Evolutionary conservation across 148 eudicot genomes (phyloP).

Genomic region (Selenicereus undatus): DNA sequence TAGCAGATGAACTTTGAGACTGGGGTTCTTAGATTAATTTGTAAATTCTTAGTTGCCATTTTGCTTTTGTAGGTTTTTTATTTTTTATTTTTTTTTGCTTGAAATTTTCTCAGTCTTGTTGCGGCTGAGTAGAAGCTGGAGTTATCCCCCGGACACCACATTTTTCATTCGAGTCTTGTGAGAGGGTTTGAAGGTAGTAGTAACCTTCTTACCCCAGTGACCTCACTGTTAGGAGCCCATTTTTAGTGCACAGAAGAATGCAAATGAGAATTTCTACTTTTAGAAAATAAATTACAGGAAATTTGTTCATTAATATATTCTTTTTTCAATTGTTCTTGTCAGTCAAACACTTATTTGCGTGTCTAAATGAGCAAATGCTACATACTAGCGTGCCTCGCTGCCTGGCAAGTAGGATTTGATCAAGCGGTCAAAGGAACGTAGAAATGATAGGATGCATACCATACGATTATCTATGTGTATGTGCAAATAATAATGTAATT

Average conservation of each 20-base stretch:
- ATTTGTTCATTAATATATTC: neutral
- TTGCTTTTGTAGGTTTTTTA: constrained; percentile 8
- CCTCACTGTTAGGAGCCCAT: constrained; percentile 22
- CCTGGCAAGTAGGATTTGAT: too few species aligned
- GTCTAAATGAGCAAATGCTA: too few species aligned
- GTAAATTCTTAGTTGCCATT: constrained; percentile 26
- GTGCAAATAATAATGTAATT: too few species aligned
- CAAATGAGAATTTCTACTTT: constrained; percentile 9
- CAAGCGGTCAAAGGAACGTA: too few species aligned
- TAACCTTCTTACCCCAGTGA: constrained; percentile 7
- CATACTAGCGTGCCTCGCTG: too few species aligned
- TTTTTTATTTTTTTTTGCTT: neutral
- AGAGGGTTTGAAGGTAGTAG: constrained; percentile 3
- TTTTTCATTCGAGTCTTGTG: constrained; percentile 26
- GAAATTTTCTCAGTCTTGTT: neutral
- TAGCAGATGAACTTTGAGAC: constrained; percentile 27
- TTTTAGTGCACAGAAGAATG: constrained; percentile 22
- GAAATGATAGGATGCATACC: too few species aligned
- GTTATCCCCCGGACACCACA: constrained; percentile 21
- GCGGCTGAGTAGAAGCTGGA: constrained; percentile 28
- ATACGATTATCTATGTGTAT: too few species aligned
- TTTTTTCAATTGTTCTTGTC: neutral
- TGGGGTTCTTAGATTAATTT: constrained; percentile 22
- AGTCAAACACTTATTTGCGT: neutral
- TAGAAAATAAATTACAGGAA: constrained; percentile 1